Conservation (phyloP, 2,329 filamentous ascomycete species). For the Botrytis medusae region DNA sequence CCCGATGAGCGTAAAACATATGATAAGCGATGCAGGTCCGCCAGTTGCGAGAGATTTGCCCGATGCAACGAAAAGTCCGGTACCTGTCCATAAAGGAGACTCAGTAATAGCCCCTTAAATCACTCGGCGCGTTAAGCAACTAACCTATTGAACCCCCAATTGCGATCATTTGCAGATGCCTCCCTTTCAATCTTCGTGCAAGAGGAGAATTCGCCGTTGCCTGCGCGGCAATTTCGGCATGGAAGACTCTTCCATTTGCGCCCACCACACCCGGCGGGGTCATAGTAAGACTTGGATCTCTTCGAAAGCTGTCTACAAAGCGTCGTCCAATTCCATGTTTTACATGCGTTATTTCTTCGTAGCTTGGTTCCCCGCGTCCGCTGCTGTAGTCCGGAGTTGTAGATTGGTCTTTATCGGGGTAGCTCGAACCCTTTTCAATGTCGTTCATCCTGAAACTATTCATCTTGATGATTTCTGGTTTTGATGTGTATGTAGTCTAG, state of each 20-base stretch:
- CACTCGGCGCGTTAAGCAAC: conserved; percentile 22
- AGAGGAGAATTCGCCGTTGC: conserved; percentile 73
- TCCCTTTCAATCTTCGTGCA: conserved; percentile 73
- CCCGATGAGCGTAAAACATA: conserved; percentile 78
- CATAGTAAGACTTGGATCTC: conserved; percentile 46
- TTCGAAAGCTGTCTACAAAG: conserved; percentile 35
- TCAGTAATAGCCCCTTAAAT: not conserved
- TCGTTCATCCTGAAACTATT: conserved; percentile 20
- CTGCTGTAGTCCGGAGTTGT: conserved; percentile 28
- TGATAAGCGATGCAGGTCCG: conserved; percentile 74
- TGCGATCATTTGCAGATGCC: conserved; percentile 96
- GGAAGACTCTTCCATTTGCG: conserved; percentile 46
- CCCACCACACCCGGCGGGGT: conserved; percentile 44
- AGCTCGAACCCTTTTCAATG: conserved; percentile 24
- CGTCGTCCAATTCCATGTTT: conserved; percentile 27
- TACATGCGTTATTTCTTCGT: conserved; percentile 32
- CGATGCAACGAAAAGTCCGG: conserved; percentile 84
- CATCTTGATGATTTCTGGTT: not conserved
- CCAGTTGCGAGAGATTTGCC: conserved; percentile 69
- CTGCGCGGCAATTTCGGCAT: conserved; percentile 60
- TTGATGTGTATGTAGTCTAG: not conserved
- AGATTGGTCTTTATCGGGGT: conserved; percentile 22
- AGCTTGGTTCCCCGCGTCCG: conserved; percentile 30
- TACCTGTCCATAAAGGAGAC: conserved; percentile 49
- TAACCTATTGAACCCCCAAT: conserved; percentile 86